Base-by-base conservation (phyloP, 1,139 yeast genomes). In the Taphrina betulina region DNA sequence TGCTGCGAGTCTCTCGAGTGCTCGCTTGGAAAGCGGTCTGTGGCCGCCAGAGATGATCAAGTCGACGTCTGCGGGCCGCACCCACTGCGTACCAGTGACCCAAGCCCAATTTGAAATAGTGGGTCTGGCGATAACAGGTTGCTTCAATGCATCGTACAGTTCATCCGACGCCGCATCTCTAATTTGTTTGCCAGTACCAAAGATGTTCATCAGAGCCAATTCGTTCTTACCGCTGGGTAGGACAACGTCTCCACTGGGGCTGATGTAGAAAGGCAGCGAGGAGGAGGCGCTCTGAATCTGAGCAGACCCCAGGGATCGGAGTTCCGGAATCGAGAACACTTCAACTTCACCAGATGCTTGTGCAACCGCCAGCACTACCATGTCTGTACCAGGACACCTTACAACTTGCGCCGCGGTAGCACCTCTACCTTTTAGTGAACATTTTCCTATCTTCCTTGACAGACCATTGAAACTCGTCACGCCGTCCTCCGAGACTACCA, bases 51-150 rank as follows among this genome's bases (percentile, higher is more conserved):
- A 75, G 53, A 74, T 67, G 24, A 68, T 57, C n/a, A 61, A 53
- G 59, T 74, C 75, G n/a, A 74, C 64, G 45, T 87, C 95, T 1
- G 77, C 76, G 31, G 78, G 69, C 2, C 81, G 73, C 14, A 84
- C 76, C 60, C 77, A 76, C 38, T 78, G 80, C 1, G 83, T 77
- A 3, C 96, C 95, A 63, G 83, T 81, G 8, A 94, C 88, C 95
- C 96, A 86, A 69, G 84, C 94, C 55, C 87, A 74, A 0, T 95
- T 80, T 52, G 89, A 80, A 3, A 87, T 81, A 3, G 80, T 76
- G 0, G 98, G 98, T 46, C 97, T 76, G 22, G 81, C 80, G 1
- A 96, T 95, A 10, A 36, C 14, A 2, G 54, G 46, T 7, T 59
- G 61, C 55, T 72, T 71, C 63, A 71, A 69, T 10, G 71, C 69